Evolutionary conservation across 441 rosid genomes (phyloP).

Genomic region (Erysimum cheiri): DNA sequence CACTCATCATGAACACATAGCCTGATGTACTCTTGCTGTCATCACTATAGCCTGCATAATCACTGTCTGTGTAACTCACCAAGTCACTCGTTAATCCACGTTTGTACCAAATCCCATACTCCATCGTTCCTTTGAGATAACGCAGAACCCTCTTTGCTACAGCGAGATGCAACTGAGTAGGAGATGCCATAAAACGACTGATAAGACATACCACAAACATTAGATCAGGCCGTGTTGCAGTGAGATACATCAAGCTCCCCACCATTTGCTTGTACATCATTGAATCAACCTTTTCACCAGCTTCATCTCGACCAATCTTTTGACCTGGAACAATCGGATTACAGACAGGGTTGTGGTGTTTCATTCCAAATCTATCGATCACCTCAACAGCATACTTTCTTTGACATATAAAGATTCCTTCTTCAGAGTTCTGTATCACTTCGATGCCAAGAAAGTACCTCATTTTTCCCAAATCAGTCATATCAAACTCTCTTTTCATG

Average conservation of each 20-base stretch:
- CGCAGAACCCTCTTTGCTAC: background rate
- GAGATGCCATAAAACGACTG: background rate
- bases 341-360: background rate
- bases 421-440: background rate
- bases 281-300: background rate
- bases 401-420: slow-evolving; percentile 2
- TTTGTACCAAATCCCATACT: slow-evolving; percentile 12
- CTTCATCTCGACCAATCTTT: slow-evolving; percentile 8
- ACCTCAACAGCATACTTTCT: slow-evolving; percentile 14
- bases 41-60: slow-evolving; percentile 11
- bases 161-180: background rate
- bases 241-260: slow-evolving; percentile 28
- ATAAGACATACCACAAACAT: slow-evolving; percentile 11
- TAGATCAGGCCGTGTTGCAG: slow-evolving; percentile 6
- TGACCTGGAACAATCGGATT: slow-evolving; percentile 10
- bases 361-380: slow-evolving; percentile 7
- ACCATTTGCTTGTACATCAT: background rate
- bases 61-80: background rate
- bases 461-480: slow-evolving; percentile 10
- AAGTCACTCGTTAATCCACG: background rate
- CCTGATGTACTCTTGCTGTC: slow-evolving; percentile 16
- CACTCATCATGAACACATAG: slow-evolving; percentile 14
- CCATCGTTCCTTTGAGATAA: slow-evolving; percentile 1
- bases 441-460: slow-evolving; percentile 27
- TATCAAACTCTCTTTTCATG: background rate